Base-by-base conservation (phyloP, 257 asterid genomes). In the Solanum paucissectum region DNA sequence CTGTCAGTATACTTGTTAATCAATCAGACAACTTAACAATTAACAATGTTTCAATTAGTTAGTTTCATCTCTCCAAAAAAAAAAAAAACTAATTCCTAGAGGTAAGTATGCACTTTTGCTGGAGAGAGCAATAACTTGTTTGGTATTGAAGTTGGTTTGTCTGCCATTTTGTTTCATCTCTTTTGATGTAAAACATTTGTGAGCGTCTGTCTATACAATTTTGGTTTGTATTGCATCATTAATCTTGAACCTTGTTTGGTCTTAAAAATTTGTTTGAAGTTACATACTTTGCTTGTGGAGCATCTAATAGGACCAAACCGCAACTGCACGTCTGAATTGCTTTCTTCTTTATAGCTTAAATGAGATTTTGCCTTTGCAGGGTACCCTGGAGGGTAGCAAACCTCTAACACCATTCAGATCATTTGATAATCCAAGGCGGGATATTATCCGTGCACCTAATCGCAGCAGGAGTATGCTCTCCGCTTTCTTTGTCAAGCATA, bases 381-480 rank as follows among this genome's bases (percentile, higher is more conserved):
- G 92, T 87, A 84, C 91, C 29, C 85, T 77, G 74, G 95, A 92
- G 83, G 92, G 91, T 89, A 91, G 92, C 27, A 95, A 87, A 90
- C 91, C 94, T 49, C 87, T 92, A 87, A 91, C 92, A 29, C 92
- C 93, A 81, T 92, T 88, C 88, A 89, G 92, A 88, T 93, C 98
- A 14, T 92, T 94, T 33, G 94, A 92, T 36, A 93, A 90, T 72
- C 88, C 91, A 73, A 75, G 86, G 23, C 86, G 86, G 69, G 86
- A 91, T 87, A 60, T 79, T 75, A 89, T 91, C 46, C 92, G 90
- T 11, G 91, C 90, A 5, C 96, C 95, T 87, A 86, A 86, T 73
- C 94, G 96, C 36, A 94, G 96, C 87, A 96, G 92, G 89, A 94
- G 96, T 74, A 40, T 96, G 91, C 90, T 96, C 77, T 93, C 99